Conservation (phyloP, 2,329 filamentous ascomycete genomes). For the Amylocarpus encephaloides region DNA sequence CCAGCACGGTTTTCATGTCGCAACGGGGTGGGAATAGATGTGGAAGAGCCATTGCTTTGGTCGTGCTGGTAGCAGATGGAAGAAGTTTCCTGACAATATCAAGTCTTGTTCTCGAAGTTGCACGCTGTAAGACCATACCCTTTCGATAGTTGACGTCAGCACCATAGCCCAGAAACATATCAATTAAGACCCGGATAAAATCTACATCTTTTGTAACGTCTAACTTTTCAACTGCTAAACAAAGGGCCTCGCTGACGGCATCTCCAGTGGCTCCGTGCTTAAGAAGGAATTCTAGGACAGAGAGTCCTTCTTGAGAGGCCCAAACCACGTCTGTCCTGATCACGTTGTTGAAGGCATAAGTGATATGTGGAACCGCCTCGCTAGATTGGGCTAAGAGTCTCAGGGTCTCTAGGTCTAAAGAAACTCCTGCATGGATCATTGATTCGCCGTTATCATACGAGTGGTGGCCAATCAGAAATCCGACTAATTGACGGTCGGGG, state of each 20-base stretch:
- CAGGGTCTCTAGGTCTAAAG: constrained; percentile 11
- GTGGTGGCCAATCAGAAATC: constrained; percentile 43
- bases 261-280: constrained; percentile 45
- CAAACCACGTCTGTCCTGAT: constrained; percentile 29
- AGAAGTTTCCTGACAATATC: constrained; percentile 46
- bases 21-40: constrained; percentile 42
- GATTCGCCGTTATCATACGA: constrained; percentile 48
- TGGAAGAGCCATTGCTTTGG: constrained; percentile 49
- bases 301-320: constrained; percentile 35
- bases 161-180: constrained; percentile 44
- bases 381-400: constrained; percentile 4
- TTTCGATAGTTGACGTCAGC: constrained; percentile 48
- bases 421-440: constrained; percentile 28
- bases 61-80: constrained; percentile 42
- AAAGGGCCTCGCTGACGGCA: constrained; percentile 46
- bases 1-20: constrained; percentile 44
- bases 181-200: constrained; percentile 44
- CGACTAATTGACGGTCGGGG: constrained; percentile 33
- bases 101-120: constrained; percentile 45
- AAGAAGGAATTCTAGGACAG: constrained; percentile 41
- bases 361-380: not conserved
- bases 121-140: constrained; percentile 48
- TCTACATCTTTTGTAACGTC: constrained; percentile 38
- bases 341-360: not conserved
- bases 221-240: constrained; percentile 39